These are phyloP conservation scores for Eucalyptus regnans DNA, from an alignment of 345 rosid species.

Conservation along the genomic window DNA sequence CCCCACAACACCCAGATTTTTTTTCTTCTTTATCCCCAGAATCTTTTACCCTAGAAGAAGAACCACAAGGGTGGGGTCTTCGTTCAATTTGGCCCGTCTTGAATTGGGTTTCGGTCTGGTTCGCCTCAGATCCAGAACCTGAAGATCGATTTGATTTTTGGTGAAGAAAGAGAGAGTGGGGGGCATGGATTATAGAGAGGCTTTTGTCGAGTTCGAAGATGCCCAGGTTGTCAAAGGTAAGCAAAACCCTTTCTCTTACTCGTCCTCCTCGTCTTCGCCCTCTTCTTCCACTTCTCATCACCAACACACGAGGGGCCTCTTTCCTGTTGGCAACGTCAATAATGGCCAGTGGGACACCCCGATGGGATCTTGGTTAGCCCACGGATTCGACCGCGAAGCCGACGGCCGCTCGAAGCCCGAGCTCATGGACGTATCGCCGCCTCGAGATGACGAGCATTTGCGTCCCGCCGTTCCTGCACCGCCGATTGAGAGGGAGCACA, in stretches of 20 bases:
- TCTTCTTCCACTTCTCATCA: conserved; percentile 5
- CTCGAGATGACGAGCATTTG: neutral
- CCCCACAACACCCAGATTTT: neutral
- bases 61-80: neutral
- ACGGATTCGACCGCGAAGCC: conserved; percentile 1
- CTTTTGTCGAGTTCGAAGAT: neutral
- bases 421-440: neutral
- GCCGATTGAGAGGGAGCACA: conserved; percentile 29
- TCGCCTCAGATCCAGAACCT: neutral
- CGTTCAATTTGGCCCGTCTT: neutral
- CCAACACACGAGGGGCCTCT: neutral
- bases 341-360: neutral
- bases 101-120: neutral
- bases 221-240: neutral
- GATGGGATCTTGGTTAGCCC: conserved; percentile 23
- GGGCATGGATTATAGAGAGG: neutral
- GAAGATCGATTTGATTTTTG: neutral
- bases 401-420: conserved; percentile 6
- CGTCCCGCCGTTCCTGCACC: neutral
- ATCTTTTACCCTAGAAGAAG: neutral
- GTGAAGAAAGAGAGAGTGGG: neutral
- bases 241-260: conserved; percentile 8
- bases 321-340: neutral
- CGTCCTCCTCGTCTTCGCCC: conserved; percentile 16
- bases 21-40: neutral